Percentiles rank a stretch among this genome's conserved stretches.
Conservation (phyloP, 257 asterid species). For the Fraxinus americana region DNA sequence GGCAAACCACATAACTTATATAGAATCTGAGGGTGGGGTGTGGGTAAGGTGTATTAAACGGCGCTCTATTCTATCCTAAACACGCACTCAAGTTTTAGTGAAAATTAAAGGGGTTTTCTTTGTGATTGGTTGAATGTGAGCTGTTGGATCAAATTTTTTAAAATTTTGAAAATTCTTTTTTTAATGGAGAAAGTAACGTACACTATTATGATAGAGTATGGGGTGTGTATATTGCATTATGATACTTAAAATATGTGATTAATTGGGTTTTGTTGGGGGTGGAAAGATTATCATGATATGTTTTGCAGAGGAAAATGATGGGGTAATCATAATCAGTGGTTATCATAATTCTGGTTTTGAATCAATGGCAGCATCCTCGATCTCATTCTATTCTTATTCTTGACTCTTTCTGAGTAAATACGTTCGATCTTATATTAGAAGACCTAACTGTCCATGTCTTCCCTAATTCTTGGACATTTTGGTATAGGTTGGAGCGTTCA, state of each 20-base stretch:
- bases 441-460: too few species aligned
- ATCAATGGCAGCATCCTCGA: background rate
- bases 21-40: background rate
- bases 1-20: constrained; percentile 19
- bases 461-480: too few species aligned
- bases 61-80: too few species aligned
- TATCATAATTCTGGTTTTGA: background rate
- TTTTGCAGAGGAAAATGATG: background rate
- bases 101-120: background rate
- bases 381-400: too few species aligned
- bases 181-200: constrained; percentile 60
- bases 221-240: background rate
- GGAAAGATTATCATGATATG: background rate
- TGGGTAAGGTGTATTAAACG: background rate
- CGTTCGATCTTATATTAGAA: too few species aligned
- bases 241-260: background rate
- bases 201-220: constrained; percentile 38
- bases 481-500: too few species aligned
- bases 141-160: constrained; percentile 50
- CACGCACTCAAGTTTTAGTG: too few species aligned
- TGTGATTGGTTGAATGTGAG: constrained; percentile 62
- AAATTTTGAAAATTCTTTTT: constrained; percentile 26
- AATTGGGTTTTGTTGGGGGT: constrained; percentile 3
- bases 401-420: too few species aligned
- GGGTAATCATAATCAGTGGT: background rate